Conservation (phyloP, 495 filamentous ascomycete species). For the Lophiostoma macrostomum region DNA sequence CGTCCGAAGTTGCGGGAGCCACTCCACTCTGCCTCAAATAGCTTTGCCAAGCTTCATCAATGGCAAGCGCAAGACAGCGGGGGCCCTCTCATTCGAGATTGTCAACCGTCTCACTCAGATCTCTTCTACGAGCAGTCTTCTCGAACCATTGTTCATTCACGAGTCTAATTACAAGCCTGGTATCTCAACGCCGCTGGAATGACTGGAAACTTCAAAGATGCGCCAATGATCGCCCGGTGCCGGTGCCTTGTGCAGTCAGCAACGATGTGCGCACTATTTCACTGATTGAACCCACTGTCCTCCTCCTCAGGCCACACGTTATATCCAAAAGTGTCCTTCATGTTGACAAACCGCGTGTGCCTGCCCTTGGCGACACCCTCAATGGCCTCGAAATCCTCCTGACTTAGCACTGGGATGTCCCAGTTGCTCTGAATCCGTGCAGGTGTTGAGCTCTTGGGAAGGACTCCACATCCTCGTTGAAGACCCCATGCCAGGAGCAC, state of each 20-base stretch:
- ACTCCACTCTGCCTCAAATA: too few relatives aligned
- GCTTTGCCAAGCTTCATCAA: too few relatives aligned
- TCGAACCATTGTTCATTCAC: too few relatives aligned
- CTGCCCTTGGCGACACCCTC: constrained; percentile 59
- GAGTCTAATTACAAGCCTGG: too few relatives aligned
- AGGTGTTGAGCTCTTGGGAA: constrained; percentile 61
- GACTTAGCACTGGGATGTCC: constrained; percentile 47
- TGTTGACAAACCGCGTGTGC: constrained; percentile 71
- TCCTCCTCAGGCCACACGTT: constrained; percentile 34
- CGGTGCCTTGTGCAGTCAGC: not conserved
- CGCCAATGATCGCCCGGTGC: too few relatives aligned
- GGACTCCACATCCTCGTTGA: constrained; percentile 51
- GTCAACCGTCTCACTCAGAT: too few relatives aligned
- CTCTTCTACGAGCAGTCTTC: too few relatives aligned
- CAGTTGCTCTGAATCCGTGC: constrained; percentile 59
- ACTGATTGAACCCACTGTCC: constrained; percentile 1
- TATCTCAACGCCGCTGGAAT: too few relatives aligned
- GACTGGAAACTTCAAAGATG: too few relatives aligned
- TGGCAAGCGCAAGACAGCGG: too few relatives aligned
- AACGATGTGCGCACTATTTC: not conserved
- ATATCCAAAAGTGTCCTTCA: constrained; percentile 69
- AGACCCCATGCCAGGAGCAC: constrained; percentile 54
- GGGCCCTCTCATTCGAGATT: too few relatives aligned
- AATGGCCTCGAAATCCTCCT: constrained; percentile 57
- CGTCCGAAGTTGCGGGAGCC: not conserved